phyloP scores from a whole-genome alignment of 1,284 basidiomycete species.

The Apiotrichum laibachii region DNA sequence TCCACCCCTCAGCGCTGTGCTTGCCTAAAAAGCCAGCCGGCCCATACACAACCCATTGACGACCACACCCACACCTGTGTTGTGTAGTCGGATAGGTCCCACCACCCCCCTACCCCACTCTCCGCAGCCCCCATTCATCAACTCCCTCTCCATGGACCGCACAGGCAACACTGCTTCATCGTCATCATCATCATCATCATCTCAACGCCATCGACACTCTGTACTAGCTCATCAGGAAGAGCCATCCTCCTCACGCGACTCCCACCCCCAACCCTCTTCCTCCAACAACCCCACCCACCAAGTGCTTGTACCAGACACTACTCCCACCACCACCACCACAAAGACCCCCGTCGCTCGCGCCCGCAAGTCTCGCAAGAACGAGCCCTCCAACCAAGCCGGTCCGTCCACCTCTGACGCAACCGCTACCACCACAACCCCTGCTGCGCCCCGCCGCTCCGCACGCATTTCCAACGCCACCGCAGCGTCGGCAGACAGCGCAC shows the following conservation, averaged over 20 bases:
- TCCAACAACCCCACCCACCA: slow-evolving; percentile 2
- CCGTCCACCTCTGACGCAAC: slow-evolving; percentile 2
- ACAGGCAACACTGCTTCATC: slow-evolving; percentile 17
- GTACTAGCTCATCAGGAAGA: slow-evolving; percentile 1
- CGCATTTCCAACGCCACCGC: slow-evolving; percentile 30
- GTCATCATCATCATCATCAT: slow-evolving; percentile 24
- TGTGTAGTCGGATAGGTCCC: too few relatives aligned
- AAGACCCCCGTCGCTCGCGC: background rate
- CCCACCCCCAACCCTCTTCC: background rate
- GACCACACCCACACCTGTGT: too few relatives aligned
- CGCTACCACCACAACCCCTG: slow-evolving; percentile 3
- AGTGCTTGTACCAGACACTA: slow-evolving; percentile 11
- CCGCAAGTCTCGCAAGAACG: background rate
- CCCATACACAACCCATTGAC: too few relatives aligned
- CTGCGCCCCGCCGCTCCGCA: slow-evolving; percentile 32
- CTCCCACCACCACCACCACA: background rate
- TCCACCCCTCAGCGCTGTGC: background rate
- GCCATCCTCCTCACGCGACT: background rate
- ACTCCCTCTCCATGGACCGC: slow-evolving; percentile 30
- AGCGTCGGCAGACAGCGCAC: slow-evolving; percentile 13
- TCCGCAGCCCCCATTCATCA: too few relatives aligned
- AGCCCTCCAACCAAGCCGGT: slow-evolving; percentile 4
- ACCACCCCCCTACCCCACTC: too few relatives aligned
- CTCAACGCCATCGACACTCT: slow-evolving; percentile 12
- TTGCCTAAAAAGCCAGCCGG: slow-evolving; percentile 1